A percentile compares a stretch with the other conserved stretches of the same genome.
These are phyloP conservation scores for Conoideocrella luteorostrata DNA, from an alignment of 2,329 filamentous ascomycete species.

Conservation along the genomic window DNA sequence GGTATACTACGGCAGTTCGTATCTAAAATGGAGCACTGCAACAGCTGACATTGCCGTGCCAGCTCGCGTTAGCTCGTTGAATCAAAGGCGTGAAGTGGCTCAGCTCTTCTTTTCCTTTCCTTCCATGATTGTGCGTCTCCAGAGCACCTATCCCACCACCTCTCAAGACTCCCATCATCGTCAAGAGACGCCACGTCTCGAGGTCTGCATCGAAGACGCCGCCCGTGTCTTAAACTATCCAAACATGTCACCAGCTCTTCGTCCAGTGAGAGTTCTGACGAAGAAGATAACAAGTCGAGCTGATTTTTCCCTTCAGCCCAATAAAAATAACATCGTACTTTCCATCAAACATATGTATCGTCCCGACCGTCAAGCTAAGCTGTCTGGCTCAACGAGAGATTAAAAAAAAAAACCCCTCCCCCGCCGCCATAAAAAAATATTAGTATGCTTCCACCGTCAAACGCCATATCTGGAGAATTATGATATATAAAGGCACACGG, in stretches of 20 bases:
- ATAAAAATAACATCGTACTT: slow-evolving; percentile 1
- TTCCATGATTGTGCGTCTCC: background rate
- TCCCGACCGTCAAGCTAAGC: background rate
- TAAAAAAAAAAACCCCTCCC: slow-evolving; percentile 12
- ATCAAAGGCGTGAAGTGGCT: background rate
- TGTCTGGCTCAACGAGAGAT: slow-evolving; percentile 6
- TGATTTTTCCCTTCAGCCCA: background rate
- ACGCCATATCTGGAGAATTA: slow-evolving; percentile 15
- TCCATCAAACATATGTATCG: slow-evolving; percentile 2
- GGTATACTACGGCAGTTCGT: slow-evolving; percentile 9
- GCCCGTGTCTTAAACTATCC: too few species aligned
- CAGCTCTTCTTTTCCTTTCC: background rate
- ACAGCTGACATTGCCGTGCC: background rate
- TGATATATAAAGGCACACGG: slow-evolving; percentile 8
- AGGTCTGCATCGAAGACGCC: too few species aligned
- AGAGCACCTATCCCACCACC: too few species aligned
- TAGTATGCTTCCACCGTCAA: slow-evolving; percentile 15
- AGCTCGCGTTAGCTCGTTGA: background rate
- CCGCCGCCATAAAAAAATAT: too few species aligned
- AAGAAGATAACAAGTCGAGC: background rate
- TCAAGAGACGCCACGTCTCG: too few species aligned
- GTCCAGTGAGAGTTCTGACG: background rate
- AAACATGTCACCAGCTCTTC: too few species aligned
- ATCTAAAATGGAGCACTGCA: slow-evolving; percentile 1
- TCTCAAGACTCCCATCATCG: too few species aligned